These are phyloP conservation scores for Dioszegia hungarica DNA, from an alignment of 768 basidiomycete species.

Conservation along the genomic window DNA sequence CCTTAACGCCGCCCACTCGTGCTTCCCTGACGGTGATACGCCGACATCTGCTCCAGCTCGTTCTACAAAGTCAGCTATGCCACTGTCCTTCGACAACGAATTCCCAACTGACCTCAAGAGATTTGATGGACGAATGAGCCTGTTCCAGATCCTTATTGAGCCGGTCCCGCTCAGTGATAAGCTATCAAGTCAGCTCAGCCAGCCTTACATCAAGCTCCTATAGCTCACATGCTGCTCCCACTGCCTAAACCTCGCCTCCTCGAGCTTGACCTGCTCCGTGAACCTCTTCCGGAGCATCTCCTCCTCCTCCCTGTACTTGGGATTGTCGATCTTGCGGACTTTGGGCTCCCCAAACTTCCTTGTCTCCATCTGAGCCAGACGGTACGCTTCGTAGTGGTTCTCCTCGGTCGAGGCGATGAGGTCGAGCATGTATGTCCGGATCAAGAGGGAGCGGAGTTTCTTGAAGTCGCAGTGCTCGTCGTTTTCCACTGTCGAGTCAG, in stretches of 20 bases:
- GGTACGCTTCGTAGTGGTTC: conserved; percentile 93
- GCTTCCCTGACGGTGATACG: conserved; percentile 45
- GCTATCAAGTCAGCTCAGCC: conserved; percentile 53
- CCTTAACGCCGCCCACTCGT: conserved; percentile 36
- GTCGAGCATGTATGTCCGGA: conserved; percentile 98
- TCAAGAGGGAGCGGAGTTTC: conserved; percentile 88
- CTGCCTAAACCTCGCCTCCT: conserved; percentile 94
- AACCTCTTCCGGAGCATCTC: conserved; percentile 93
- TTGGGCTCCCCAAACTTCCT: conserved; percentile 98
- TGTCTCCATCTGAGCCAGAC: conserved; percentile 98
- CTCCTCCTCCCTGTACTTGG: conserved; percentile 99
- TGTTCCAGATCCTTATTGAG: conserved; percentile 97
- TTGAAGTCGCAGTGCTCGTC: conserved; percentile 99
- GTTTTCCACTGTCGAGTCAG: conserved; percentile 70
- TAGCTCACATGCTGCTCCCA: conserved; percentile 95
- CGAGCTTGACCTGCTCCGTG: conserved; percentile 98
- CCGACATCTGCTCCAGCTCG: conserved; percentile 44
- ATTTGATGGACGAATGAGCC: conserved; percentile 54
- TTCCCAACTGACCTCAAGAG: conserved; percentile 41
- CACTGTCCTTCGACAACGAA: background rate
- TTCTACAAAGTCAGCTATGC: conserved; percentile 20
- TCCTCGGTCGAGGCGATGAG: conserved; percentile 95
- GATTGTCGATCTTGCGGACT: conserved; percentile 97
- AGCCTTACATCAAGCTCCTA: background rate
- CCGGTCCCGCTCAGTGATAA: conserved; percentile 95